Percentiles rank a stretch among this genome's conserved stretches.
Evolutionary conservation across 1,284 basidiomycete species (phyloP).

Genomic region (Porphyrellus sp.): DNA sequence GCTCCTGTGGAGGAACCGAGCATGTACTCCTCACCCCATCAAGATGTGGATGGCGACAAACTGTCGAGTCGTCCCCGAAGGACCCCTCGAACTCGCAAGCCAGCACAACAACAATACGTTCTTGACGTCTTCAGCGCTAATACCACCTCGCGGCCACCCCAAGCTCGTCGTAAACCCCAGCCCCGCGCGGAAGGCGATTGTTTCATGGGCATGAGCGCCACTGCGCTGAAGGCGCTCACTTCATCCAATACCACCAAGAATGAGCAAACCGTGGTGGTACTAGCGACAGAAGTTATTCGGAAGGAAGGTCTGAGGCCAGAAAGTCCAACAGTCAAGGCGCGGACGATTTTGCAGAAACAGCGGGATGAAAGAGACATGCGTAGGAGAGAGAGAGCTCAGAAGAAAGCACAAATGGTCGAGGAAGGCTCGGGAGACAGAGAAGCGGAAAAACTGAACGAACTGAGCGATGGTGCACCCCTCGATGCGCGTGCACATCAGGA

Average conservation of each 20-base stretch:
- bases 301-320: slow-evolving; percentile 72
- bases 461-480: slow-evolving; percentile 18
- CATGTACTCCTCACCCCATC: neutral
- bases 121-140: slow-evolving; percentile 40
- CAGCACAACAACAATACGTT: slow-evolving; percentile 36
- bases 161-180: slow-evolving; percentile 39
- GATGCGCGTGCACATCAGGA: slow-evolving; percentile 34
- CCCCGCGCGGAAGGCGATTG: slow-evolving; percentile 40
- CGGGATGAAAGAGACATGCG: slow-evolving; percentile 63
- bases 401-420: slow-evolving; percentile 52
- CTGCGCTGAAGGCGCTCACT: slow-evolving; percentile 66
- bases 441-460: slow-evolving; percentile 27
- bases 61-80: slow-evolving; percentile 38
- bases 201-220: slow-evolving; percentile 62
- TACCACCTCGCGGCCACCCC: slow-evolving; percentile 35
- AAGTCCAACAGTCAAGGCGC: slow-evolving; percentile 73
- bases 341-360: slow-evolving; percentile 67
- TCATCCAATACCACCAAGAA: slow-evolving; percentile 67
- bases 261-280: slow-evolving; percentile 52
- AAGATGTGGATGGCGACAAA: slow-evolving; percentile 6
- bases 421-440: slow-evolving; percentile 33
- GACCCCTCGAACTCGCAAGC: slow-evolving; percentile 52
- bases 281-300: slow-evolving; percentile 60
- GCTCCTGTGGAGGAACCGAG: neutral
- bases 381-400: slow-evolving; percentile 63